Evolutionary conservation across 1,284 basidiomycete species (phyloP).

Genomic region (Sanghuangporus baumii): DNA sequence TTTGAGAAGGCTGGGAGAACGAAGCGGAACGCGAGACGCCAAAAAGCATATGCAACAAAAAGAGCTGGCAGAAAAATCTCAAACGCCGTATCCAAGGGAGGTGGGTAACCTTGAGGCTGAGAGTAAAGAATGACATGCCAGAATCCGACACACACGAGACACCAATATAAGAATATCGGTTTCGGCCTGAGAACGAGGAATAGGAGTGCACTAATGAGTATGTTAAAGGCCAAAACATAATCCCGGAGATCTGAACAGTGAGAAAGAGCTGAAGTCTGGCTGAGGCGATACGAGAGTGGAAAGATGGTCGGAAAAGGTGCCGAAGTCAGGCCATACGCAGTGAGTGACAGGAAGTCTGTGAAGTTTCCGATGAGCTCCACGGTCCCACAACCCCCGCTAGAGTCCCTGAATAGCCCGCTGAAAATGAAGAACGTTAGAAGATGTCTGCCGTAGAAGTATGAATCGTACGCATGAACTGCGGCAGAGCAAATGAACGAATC

Average conservation of each 20-base stretch:
- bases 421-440: slow-evolving; percentile 13
- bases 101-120: slow-evolving; percentile 67
- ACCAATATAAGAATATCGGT: slow-evolving; percentile 70
- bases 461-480: slow-evolving; percentile 72
- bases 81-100: slow-evolving; percentile 63
- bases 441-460: slow-evolving; percentile 5
- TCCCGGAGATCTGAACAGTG: slow-evolving; percentile 71
- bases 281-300: slow-evolving; percentile 49
- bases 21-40: slow-evolving; percentile 72
- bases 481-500: slow-evolving; percentile 85
- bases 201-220: slow-evolving; percentile 58
- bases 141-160: slow-evolving; percentile 77
- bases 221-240: slow-evolving; percentile 65
- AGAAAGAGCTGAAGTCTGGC: slow-evolving; percentile 33
- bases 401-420: slow-evolving; percentile 64
- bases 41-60: slow-evolving; percentile 78
- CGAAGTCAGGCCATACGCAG: slow-evolving; percentile 62
- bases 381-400: slow-evolving; percentile 73
- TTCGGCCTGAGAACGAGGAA: slow-evolving; percentile 72
- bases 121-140: slow-evolving; percentile 85
- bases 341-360: slow-evolving; percentile 56
- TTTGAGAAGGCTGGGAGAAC: slow-evolving; percentile 66
- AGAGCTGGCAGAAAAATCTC: slow-evolving; percentile 74
- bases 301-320: slow-evolving; percentile 73
- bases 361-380: slow-evolving; percentile 67